These are phyloP conservation scores for Camelina hispida DNA, from an alignment of 345 rosid species.

Conservation along the genomic window DNA sequence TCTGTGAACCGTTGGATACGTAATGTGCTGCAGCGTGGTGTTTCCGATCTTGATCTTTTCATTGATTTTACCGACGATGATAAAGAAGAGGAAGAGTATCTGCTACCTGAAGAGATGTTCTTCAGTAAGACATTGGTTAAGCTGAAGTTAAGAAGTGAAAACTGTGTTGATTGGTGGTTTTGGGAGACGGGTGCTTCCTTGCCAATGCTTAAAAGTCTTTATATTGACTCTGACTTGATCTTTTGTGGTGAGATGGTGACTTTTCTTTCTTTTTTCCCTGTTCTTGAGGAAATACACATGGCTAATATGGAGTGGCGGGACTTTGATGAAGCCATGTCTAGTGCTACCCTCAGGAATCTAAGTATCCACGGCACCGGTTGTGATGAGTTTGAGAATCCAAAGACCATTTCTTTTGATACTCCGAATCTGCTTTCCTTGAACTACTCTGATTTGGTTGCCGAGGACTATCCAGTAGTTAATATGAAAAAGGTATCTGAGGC, in stretches of 20 bases:
- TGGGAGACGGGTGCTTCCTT: background rate
- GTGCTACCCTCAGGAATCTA: too few species aligned
- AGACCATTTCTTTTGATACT: background rate
- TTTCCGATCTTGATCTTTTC: background rate
- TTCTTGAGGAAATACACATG: too few species aligned
- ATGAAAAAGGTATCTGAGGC: background rate
- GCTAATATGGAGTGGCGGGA: too few species aligned
- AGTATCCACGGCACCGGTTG: too few species aligned
- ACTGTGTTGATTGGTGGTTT: background rate
- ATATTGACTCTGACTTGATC: background rate
- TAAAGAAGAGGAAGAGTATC: too few species aligned
- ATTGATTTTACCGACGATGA: too few species aligned
- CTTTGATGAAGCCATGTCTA: too few species aligned
- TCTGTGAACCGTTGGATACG: slow-evolving; percentile 22
- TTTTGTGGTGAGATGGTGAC: too few species aligned
- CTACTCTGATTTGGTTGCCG: background rate
- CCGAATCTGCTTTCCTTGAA: background rate
- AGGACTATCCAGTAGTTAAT: background rate
- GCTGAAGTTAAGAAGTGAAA: background rate
- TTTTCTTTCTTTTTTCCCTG: too few species aligned
- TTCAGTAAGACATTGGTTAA: background rate
- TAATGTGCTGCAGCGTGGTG: slow-evolving; percentile 19
- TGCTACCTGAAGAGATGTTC: background rate
- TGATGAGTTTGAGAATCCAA: too few species aligned
- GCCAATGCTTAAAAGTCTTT: background rate